Conservation (phyloP, 1,284 basidiomycete species). For the Melanopsichium pennsylvanicum region DNA sequence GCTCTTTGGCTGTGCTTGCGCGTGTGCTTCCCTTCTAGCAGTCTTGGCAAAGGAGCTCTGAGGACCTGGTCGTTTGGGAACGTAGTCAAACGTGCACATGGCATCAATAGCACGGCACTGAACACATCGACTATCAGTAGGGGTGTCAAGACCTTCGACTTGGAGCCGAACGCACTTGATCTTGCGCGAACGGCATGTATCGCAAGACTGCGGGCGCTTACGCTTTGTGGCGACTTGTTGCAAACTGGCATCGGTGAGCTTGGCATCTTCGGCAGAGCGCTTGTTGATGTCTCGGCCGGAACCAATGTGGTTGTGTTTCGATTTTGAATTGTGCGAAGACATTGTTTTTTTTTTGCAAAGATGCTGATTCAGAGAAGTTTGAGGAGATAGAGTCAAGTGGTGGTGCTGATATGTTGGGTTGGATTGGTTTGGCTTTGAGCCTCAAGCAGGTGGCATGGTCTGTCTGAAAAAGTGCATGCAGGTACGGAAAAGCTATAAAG, state of each 20-base stretch:
- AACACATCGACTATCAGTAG: slow-evolving; percentile 37
- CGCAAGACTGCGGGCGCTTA: slow-evolving; percentile 51
- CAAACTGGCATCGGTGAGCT: slow-evolving; percentile 11
- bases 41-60: slow-evolving; percentile 47
- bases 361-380: neutral
- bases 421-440: neutral
- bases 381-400: neutral
- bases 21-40: slow-evolving; percentile 24
- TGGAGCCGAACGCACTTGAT: slow-evolving; percentile 47
- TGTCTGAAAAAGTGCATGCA: neutral
- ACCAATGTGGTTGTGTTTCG: neutral
- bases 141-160: slow-evolving; percentile 36
- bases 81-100: slow-evolving; percentile 49
- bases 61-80: slow-evolving; percentile 48
- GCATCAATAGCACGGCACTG: slow-evolving; percentile 49
- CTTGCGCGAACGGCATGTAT: slow-evolving; percentile 50
- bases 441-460: slow-evolving; percentile 10
- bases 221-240: slow-evolving; percentile 24
- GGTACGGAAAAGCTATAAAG: neutral
- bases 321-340: slow-evolving; percentile 15
- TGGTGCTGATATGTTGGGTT: neutral
- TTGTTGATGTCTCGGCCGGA: slow-evolving; percentile 9
- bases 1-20: slow-evolving; percentile 6
- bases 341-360: slow-evolving; percentile 1
- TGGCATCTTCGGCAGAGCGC: slow-evolving; percentile 17